Base-by-base conservation (phyloP, 257 asterid genomes). In the Lithospermum erythrorhizon region DNA sequence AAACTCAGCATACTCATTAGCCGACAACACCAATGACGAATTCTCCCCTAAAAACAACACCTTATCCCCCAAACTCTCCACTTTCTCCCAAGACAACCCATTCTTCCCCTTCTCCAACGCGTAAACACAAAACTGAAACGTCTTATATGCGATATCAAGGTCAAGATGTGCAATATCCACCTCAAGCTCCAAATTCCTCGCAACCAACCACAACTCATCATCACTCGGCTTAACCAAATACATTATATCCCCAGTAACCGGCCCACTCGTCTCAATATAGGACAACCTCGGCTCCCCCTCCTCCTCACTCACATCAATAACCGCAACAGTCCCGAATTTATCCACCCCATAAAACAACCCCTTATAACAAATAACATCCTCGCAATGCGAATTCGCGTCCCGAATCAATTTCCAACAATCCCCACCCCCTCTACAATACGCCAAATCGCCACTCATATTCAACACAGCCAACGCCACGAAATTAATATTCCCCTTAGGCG, bases 141-240 rank as follows among this genome's bases (percentile, higher is more conserved):
- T 86, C 69, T 67, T 78, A 79, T 81, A 83, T 37, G 76, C 85
- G 17, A 65, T 49, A 53, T 65, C 79, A 24, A 58, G 27, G 6
- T 58, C 62, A 35, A 54, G 53, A 52, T 68, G 70, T 65, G 65
- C 82, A 0, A 74, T 54, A 60, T 76, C 82, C 48, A 72, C 58
- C 49, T 77, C 86, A 27, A 84, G 80, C 16, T 78, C 93, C 51
- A 90, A 35, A 56, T 65, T 72, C 66, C 96, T 73, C 6, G 85
- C 70, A 1, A 87, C 79, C 71, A 89, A 49, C 63, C 86, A 69
- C 67, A 89, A 53, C 16, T 86, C 94, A 16, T 86, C 89, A 20
- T 84, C 94, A 78, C 76, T 68, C 24, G 77, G 78, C 61, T 79
- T 76, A 64, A 89, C 95, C 79, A 89, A 66, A 73, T 89, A 89